Base-by-base conservation (phyloP, 257 asterid genomes). In the Solanum pimpinellifolium region DNA sequence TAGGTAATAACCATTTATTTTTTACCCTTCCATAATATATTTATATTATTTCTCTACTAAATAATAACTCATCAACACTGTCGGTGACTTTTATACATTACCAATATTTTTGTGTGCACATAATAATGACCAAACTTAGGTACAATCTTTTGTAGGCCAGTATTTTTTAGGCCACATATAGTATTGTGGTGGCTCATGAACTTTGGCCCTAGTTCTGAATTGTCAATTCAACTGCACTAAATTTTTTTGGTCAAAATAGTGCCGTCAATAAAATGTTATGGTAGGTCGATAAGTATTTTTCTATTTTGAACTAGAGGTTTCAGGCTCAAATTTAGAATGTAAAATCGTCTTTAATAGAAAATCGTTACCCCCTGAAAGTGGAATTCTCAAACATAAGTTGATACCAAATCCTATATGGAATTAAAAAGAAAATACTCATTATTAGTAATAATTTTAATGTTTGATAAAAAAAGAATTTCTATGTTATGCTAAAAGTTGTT, bases 401-500 rank as follows among this genome's bases (percentile, higher is more conserved):
- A 27, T 27, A 27, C 29, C 29, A 27, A 27, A 27, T 1, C 27
- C 27, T 1, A 25, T 9, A 60, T 60, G 69, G 6, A 60, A 21
- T 21, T 18, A 60, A 9, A 62, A 62, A 21, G 6, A 4, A 62
- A 62, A 15, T 23, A 23, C 15, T 60, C 69, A 62, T 62, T 27
- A 29, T 62, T 27, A 29, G 46, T 15, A 20, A 35, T 73, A 37
- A 37, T 37, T 74, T 74, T 37, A 37, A 37, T 37, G 2, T 33
- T 72, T 35, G 27, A 33, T 72, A 18, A 33, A 18, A 35, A 35
- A 20, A 20, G 5, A 73, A 33, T 37, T 37, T 75, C 35, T 21
- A 23, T 23, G 59, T n/a, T 21, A 39, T 75, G 59, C 56, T 39
- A 92, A 91, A 90, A 86, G 87, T 87, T 87, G 81, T 75, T 81